Base-by-base conservation (phyloP, 345 rosid genomes). In the Pistacia integerrima region DNA sequence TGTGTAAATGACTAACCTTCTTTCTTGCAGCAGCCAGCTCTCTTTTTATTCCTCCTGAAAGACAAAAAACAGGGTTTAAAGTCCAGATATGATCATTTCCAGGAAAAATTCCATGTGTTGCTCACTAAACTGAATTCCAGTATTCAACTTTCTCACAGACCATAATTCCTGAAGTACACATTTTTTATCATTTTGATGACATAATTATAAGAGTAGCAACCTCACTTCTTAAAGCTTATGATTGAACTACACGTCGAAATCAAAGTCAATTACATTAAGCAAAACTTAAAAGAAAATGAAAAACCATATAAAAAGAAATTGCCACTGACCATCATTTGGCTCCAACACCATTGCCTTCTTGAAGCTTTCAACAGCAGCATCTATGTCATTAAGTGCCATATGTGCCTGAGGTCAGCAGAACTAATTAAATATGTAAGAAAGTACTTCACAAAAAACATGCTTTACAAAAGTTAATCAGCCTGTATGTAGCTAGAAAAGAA, bases 351-450 rank as follows among this genome's bases (percentile, higher is more conserved):
- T 83, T 57, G 99, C 99, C 88, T 91, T 93, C 79, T 83, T 82
- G 76, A 95, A 90, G 87, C 98, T 95, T 81, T 93, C 98, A 58
- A 83, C 97, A 18, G 99, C 97, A 83, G 93, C 90, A 81, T 95
- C 98, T 8, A 95, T 75, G 12, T 93, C 97, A 71, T 92, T 91
- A 41, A 93, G 97, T 51, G 94, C 97, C 93, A 88, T 87, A 81
- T 92, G 78, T 22, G 97, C 99, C 99, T 96, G 84, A 76, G 51
- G 36, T 57, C 63, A 54, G 17, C 10, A 79, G 8, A 8, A 77
- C 14, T 5, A 5, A 13, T 38, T 57, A 49, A 10, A 10, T 49
- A 49, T 13, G 13, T 10, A 30, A 30, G 33, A 30, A 30, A 30
- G 33, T 30, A 30, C 33, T 30, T 30, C 33, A 33, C 25, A 33